Percentiles rank a stretch among this genome's conserved stretches.
phyloP scores from a whole-genome alignment of 495 filamentous ascomycete species.

The Aspergillus sparsus region DNA sequence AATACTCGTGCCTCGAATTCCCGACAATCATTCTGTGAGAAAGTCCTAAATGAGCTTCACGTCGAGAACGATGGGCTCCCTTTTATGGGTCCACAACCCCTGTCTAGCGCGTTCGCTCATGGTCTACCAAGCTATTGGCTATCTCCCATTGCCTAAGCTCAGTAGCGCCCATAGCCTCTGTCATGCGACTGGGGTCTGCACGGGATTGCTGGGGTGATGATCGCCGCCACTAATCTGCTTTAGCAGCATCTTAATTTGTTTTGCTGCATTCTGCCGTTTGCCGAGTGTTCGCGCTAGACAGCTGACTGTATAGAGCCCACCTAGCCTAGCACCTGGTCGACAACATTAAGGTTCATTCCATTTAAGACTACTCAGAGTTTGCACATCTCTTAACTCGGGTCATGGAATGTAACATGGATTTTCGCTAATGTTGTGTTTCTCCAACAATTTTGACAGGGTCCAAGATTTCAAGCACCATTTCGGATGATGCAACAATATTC shows the following conservation, averaged over 20 bases:
- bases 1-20: slow-evolving; percentile 34
- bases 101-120: slow-evolving; percentile 21
- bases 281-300: slow-evolving; percentile 43
- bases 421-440: slow-evolving; percentile 38
- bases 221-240: slow-evolving; percentile 39
- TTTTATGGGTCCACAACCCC: slow-evolving; percentile 23
- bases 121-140: slow-evolving; percentile 30
- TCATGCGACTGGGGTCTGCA: slow-evolving; percentile 48
- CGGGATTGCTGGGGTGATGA: slow-evolving; percentile 38
- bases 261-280: slow-evolving; percentile 43
- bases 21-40: slow-evolving; percentile 23
- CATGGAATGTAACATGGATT: slow-evolving; percentile 37
- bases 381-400: slow-evolving; percentile 33
- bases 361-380: slow-evolving; percentile 28
- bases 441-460: slow-evolving; percentile 26
- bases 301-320: slow-evolving; percentile 41
- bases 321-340: slow-evolving; percentile 20
- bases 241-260: slow-evolving; percentile 47
- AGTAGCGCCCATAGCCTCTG: slow-evolving; percentile 36
- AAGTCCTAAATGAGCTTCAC: slow-evolving; percentile 33
- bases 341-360: slow-evolving; percentile 25
- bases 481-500: slow-evolving; percentile 32
- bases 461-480: slow-evolving; percentile 22
- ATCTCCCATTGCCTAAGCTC: slow-evolving; percentile 33
- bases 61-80: slow-evolving; percentile 25